phyloP scores from a whole-genome alignment of 495 filamentous ascomycete genomes.

The Hypoxylon fuscum region DNA sequence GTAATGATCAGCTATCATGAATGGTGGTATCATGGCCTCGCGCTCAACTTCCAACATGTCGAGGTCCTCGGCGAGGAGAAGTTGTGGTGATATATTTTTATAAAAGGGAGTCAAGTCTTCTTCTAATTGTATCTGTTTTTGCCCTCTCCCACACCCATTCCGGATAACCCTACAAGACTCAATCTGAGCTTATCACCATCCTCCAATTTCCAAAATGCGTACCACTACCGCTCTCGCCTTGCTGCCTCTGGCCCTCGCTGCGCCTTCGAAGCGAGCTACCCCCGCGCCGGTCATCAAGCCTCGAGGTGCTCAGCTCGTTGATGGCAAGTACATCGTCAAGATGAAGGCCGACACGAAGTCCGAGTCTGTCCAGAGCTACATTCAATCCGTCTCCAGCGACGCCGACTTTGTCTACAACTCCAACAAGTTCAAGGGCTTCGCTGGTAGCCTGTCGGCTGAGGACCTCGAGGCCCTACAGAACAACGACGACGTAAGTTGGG shows the following conservation, averaged over 20 bases:
- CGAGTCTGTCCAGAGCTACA: conserved; percentile 45
- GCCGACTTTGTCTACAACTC: conserved; percentile 53
- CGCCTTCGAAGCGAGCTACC: conserved; percentile 37
- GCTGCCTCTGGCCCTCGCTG: conserved; percentile 44
- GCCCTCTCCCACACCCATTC: conserved; percentile 15
- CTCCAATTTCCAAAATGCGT: conserved; percentile 36
- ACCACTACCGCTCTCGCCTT: conserved; percentile 36
- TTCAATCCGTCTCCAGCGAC: conserved; percentile 44
- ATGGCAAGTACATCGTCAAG: conserved; percentile 56
- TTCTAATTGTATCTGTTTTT: background rate
- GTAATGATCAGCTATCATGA: conserved; percentile 35
- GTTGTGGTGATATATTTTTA: conserved; percentile 14
- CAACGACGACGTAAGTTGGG: conserved; percentile 48
- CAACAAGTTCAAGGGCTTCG: conserved; percentile 56
- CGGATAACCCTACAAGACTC: conserved; percentile 3
- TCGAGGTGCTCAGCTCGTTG: conserved; percentile 42
- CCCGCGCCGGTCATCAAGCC: conserved; percentile 42
- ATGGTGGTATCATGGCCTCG: conserved; percentile 20
- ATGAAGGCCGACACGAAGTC: conserved; percentile 45
- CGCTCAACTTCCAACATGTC: conserved; percentile 10
- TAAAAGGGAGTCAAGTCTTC: conserved; percentile 14
- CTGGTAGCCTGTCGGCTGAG: conserved; percentile 47
- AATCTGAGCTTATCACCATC: background rate
- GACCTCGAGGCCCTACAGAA: conserved; percentile 52
- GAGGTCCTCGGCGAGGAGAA: background rate